These are phyloP conservation scores for Citrus trifoliata DNA, from an alignment of 345 rosid species.

Conservation along the genomic window DNA sequence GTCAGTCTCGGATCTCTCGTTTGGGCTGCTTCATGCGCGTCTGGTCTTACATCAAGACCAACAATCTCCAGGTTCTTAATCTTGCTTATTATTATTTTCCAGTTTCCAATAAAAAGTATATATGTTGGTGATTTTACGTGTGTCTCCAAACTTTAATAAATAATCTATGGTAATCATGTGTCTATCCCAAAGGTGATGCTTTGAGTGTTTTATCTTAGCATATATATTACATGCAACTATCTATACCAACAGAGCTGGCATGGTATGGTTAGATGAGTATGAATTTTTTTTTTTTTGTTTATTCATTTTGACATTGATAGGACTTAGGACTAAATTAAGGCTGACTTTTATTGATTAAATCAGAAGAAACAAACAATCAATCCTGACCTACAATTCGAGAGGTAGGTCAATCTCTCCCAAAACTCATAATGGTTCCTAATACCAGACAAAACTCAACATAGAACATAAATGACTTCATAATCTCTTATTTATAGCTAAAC, in stretches of 20 bases:
- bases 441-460: too few relatives aligned
- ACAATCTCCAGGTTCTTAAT: conserved; percentile 71
- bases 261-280: background rate
- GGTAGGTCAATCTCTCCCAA: too few relatives aligned
- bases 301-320: background rate
- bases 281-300: too few relatives aligned
- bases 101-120: background rate
- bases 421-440: too few relatives aligned
- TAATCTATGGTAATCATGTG: background rate
- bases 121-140: background rate
- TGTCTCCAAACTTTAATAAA: background rate
- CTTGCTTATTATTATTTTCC: background rate
- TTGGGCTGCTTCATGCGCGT: conserved; percentile 85
- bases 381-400: too few relatives aligned
- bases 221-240: background rate
- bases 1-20: conserved; percentile 87
- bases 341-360: too few relatives aligned
- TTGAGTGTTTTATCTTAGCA: background rate
- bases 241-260: background rate
- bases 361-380: too few relatives aligned
- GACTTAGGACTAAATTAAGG: too few relatives aligned
- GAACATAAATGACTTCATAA: too few relatives aligned
- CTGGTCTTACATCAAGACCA: conserved; percentile 88
- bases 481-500: too few relatives aligned
- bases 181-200: background rate